These are phyloP conservation scores for Talaromyces funiculosus DNA, from an alignment of 2,329 filamentous ascomycete genomes.

Conservation along the genomic window DNA sequence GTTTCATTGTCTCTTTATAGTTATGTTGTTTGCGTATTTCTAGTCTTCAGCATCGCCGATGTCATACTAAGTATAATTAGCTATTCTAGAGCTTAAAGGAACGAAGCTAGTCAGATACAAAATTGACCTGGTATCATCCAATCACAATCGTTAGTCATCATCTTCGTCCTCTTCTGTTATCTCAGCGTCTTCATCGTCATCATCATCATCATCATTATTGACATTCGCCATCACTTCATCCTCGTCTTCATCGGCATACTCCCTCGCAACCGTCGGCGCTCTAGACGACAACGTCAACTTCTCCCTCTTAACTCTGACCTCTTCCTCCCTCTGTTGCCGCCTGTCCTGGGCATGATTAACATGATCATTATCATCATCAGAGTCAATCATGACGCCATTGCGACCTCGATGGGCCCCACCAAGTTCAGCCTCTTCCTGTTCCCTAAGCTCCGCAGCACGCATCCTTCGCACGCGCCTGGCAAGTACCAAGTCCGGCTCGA, in stretches of 20 bases:
- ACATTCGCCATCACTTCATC: not conserved
- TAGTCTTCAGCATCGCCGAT: no score
- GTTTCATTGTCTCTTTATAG: not conserved
- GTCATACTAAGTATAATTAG: not conserved
- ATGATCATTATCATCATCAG: constrained; percentile 10
- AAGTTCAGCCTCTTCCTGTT: constrained; percentile 20
- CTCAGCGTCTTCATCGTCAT: not conserved
- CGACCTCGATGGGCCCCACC: not conserved
- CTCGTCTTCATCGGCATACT: constrained; percentile 1
- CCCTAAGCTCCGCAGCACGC: constrained; percentile 22
- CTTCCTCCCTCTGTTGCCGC: constrained; percentile 1
- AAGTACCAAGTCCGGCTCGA: constrained; percentile 37
- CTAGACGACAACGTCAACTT: constrained; percentile 4
- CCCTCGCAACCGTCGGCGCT: not conserved
- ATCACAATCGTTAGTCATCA: not conserved
- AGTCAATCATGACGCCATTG: constrained; percentile 7
- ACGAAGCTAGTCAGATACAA: not conserved
- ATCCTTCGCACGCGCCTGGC: constrained; percentile 34
- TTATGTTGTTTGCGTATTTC: not conserved
- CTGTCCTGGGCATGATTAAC: not conserved
- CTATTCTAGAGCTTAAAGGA: not conserved
- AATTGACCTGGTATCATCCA: not conserved
- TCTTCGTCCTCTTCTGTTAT: not conserved
- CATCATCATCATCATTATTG: not conserved
- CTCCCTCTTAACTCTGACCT: constrained; percentile 10